These are phyloP conservation scores for Neurospora sp. DNA, from an alignment of 2,329 filamentous ascomycete species.

Conservation along the genomic window DNA sequence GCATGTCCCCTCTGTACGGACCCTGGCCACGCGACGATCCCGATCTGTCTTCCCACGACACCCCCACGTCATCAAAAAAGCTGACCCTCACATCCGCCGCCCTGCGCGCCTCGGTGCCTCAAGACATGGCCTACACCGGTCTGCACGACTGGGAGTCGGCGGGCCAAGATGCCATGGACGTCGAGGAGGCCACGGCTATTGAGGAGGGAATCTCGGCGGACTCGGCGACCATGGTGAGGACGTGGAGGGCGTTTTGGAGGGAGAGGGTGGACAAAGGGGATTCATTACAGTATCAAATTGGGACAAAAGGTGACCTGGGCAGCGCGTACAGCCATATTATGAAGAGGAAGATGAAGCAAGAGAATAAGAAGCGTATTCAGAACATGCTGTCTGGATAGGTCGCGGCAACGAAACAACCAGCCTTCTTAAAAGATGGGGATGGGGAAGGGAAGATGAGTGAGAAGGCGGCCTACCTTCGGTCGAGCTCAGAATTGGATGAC, in stretches of 20 bases:
- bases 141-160: slow-evolving; percentile 33
- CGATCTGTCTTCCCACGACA: slow-evolving; percentile 1
- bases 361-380: background rate
- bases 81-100: slow-evolving; percentile 28
- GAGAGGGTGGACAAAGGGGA: background rate
- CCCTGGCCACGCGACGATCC: slow-evolving; percentile 27
- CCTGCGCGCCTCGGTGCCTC: slow-evolving; percentile 30
- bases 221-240: background rate
- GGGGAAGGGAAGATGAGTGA: background rate
- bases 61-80: slow-evolving; percentile 12
- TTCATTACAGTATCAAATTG: background rate
- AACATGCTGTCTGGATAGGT: background rate
- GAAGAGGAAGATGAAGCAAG: background rate
- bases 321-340: background rate
- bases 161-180: background rate
- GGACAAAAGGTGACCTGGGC: background rate
- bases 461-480: background rate
- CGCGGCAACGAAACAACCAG: background rate
- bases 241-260: background rate
- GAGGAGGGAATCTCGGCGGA: background rate
- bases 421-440: background rate
- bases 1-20: slow-evolving; percentile 27
- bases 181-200: background rate
- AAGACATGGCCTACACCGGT: slow-evolving; percentile 26
- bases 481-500: background rate